phyloP scores from a whole-genome alignment of 2,329 filamentous ascomycete genomes.

The Fusarium floridanum region DNA sequence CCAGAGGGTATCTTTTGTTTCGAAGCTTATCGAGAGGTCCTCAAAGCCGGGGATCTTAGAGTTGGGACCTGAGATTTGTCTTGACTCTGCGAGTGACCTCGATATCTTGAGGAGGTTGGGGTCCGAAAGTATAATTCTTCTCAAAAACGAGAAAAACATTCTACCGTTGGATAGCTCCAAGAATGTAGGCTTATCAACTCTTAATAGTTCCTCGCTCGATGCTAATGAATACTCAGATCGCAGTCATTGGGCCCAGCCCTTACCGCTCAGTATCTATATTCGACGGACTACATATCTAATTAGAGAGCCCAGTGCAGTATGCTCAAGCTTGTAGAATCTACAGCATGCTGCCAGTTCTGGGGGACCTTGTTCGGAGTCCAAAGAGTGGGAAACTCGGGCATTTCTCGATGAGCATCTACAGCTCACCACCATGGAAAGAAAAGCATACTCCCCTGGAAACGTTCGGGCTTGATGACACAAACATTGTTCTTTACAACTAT shows the following conservation, averaged over 20 bases:
- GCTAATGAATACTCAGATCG: too few relatives aligned
- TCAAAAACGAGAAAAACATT: constrained; percentile 77
- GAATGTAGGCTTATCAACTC: constrained; percentile 55
- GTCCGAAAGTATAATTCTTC: constrained; percentile 76
- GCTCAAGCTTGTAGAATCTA: constrained; percentile 70
- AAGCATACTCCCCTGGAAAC: constrained; percentile 65
- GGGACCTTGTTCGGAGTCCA: constrained; percentile 62
- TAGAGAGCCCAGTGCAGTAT: background rate
- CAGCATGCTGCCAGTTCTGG: constrained; percentile 72
- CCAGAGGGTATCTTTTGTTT: constrained; percentile 67
- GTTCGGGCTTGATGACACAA: constrained; percentile 61
- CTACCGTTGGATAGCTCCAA: constrained; percentile 74
- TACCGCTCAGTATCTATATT: constrained; percentile 80
- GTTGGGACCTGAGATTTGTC: constrained; percentile 64
- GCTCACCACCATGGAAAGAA: constrained; percentile 62
- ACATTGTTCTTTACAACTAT: constrained; percentile 64
- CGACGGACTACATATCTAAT: constrained; percentile 60
- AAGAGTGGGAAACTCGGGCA: constrained; percentile 65
- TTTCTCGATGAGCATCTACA: constrained; percentile 73
- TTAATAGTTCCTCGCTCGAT: background rate
- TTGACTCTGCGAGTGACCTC: constrained; percentile 72
- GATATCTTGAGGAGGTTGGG: constrained; percentile 73
- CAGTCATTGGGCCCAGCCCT: constrained; percentile 69
- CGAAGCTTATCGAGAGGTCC: constrained; percentile 70
- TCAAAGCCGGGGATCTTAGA: constrained; percentile 67